Conservation (phyloP, 2,329 filamentous ascomycete species). For the Cercospora canescens region DNA sequence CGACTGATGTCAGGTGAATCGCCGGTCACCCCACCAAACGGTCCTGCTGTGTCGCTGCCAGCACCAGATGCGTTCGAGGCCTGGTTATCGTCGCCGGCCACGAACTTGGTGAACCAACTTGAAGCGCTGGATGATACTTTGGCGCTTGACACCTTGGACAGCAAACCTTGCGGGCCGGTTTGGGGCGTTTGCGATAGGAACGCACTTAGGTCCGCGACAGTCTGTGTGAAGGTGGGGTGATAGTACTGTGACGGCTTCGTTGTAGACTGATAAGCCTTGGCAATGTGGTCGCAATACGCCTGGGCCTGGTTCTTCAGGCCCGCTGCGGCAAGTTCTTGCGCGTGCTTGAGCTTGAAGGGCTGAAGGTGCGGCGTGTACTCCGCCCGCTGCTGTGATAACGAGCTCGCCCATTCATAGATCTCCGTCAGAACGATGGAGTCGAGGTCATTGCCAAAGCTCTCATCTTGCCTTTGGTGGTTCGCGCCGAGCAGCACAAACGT, state of each 20-base stretch:
- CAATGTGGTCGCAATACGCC: constrained; percentile 87
- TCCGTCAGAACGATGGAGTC: constrained; percentile 94
- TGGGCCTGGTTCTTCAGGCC: constrained; percentile 81
- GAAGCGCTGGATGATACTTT: constrained; percentile 90
- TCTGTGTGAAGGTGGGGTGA: constrained; percentile 69
- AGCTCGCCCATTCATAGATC: constrained; percentile 87
- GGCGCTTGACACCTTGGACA: constrained; percentile 92
- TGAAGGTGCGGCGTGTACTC: constrained; percentile 74
- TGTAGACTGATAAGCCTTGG: constrained; percentile 71
- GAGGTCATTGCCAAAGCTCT: constrained; percentile 76
- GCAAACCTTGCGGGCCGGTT: constrained; percentile 71
- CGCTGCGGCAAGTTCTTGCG: constrained; percentile 77
- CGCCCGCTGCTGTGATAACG: constrained; percentile 56
- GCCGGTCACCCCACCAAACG: constrained; percentile 77
- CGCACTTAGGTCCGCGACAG: constrained; percentile 79
- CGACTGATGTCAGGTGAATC: constrained; percentile 51
- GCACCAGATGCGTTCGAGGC: constrained; percentile 53
- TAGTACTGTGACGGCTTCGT: constrained; percentile 87
- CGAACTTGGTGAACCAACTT: constrained; percentile 94
- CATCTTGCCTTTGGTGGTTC: constrained; percentile 65
- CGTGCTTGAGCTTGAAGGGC: constrained; percentile 88
- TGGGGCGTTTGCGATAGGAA: constrained; percentile 83
- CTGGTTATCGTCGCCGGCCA: constrained; percentile 84
- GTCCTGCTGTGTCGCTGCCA: constrained; percentile 39
- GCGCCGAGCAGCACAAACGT: constrained; percentile 83